Evolutionary conservation across 1,139 yeast genomes (phyloP), one percentile per base, ranked within the genome.

Genomic region (Yamadazyma mexicana): DNA sequence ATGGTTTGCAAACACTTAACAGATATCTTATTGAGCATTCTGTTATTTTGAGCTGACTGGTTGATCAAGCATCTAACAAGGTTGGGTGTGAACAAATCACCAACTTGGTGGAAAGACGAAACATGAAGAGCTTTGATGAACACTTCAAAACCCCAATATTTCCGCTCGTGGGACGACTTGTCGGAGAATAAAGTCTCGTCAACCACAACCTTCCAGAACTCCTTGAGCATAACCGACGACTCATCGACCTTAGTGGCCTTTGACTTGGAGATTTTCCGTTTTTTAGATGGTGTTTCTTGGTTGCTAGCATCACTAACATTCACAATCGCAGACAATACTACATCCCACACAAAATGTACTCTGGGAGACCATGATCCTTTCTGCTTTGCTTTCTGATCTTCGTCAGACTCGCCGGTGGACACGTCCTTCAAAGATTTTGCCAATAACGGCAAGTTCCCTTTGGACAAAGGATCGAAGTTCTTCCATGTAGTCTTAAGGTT

Each of bases 91-190:
- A 91, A 77, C 11, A 35, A 14, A 7, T 15, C 23, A 8, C 29
- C 17, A 0, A 83, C 56, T 22, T 62, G 57, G 2, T 60, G 54
- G 1, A 61, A 49, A 0, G 72, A 57, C 7, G 44, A 45, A 1
- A 40, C 26, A 38, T 40, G 50, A 22, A 83, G 58, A 35, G 80
- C 72, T 37, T 75, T 67, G 28, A 62, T 68, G 49, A 91, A 80
- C 5, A 91, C 74, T 51, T 86, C 86, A 52, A 91, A 79, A 0
- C 98, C 98, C 78, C 88, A 78, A 59, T 75, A 87, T 56, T 91
- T 92, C 45, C 96, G 74, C 59, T 91, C 98, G 33, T 83, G 80
- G 1, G 96, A 87, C 0, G 96, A 73, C 48, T 84, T 79, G 24
- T 77, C 80, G 4, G 88, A 69, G 54, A 92, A 91, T 44, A 87